These are phyloP conservation scores for Apiotrichum mycotoxinovorans DNA, from an alignment of 1,284 basidiomycete genomes.

Conservation along the genomic window DNA sequence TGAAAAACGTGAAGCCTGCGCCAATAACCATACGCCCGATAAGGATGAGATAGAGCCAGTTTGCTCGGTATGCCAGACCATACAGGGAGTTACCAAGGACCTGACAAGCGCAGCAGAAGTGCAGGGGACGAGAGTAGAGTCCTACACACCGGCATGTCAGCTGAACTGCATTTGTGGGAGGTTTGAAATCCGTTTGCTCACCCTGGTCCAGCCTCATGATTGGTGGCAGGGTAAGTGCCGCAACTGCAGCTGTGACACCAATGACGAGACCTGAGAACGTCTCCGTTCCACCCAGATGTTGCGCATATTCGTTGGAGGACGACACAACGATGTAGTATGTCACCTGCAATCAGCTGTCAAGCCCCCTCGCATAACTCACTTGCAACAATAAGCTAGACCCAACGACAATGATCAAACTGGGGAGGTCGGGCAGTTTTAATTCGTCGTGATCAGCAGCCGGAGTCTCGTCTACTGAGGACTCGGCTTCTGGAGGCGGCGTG, in stretches of 20 bases:
- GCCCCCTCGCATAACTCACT: too few species aligned
- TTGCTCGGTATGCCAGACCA: conserved; percentile 7
- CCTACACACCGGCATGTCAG: conserved; percentile 1
- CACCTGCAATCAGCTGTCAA: neutral
- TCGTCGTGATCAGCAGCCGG: too few species aligned
- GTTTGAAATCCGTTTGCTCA: neutral
- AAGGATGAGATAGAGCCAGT: conserved; percentile 10
- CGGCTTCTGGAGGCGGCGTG: too few species aligned
- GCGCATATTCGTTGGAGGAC: conserved; percentile 8
- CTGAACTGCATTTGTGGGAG: neutral
- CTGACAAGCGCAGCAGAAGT: conserved; percentile 4
- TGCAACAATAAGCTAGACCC: too few species aligned
- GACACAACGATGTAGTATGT: conserved; percentile 10
- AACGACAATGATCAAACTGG: too few species aligned
- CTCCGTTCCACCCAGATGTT: conserved; percentile 7
- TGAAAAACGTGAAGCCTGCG: conserved; percentile 9
- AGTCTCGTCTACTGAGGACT: too few species aligned
- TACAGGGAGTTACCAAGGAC: conserved; percentile 9
- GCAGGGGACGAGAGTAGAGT: conserved; percentile 3
- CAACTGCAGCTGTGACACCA: conserved; percentile 5
- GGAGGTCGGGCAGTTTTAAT: too few species aligned
- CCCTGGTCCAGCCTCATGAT: conserved; percentile 1
- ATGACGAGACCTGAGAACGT: conserved; percentile 10
- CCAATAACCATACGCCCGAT: conserved; percentile 10
- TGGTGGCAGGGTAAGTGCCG: neutral